Base-by-base conservation (phyloP, 768 basidiomycete species). In the Jaapia argillacea region DNA sequence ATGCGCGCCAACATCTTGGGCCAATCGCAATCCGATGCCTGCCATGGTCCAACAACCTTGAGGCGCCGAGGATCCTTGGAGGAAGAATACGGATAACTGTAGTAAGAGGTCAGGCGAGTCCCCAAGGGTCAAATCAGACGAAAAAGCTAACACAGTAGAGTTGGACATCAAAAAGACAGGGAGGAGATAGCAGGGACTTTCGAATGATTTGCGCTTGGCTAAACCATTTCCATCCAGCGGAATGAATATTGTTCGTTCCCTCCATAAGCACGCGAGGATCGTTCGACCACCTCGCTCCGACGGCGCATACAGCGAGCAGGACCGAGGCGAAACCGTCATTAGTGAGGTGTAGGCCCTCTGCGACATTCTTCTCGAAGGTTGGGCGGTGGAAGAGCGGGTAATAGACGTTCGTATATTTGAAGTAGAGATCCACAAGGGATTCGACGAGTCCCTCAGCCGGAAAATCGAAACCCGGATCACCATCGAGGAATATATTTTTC, bases 1-100 rank as follows among this genome's bases (percentile, higher is more conserved):
- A 58, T 90, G 88, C 1, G 76, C 81, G 23, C 88, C 79, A 28
- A 86, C 74, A 49, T 91, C 86, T 55, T 86, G 79, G 1, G 79
- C 75, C 40, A 80, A 64, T 3, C 85, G 77, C 24, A 89, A 59
- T n/a, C 79, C 82, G 33, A 81, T 62, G 0, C 74, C 81, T 24
- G 75, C 58, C 26, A 77, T 54, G 6, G 72, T 67, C 80, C 80
- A 84, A 37, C 65, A 63, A 4, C 68, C 64, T 51, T 76, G 74
- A 4, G 72, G 70, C 13, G 70, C 61, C 10, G 69, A 71, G 16
- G 61, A 61, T 6, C 68, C 65, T 49, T 63, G 73, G 55, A 62
- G 65, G 60, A 59, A 67, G 43, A 58, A 45, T 3, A 61, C 55
- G 2, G 68, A 48, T 52, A 55, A 40, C 71, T 66, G 46, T 56